Base-by-base conservation (phyloP, 305 asterid species). In the Salvia sclarea region DNA sequence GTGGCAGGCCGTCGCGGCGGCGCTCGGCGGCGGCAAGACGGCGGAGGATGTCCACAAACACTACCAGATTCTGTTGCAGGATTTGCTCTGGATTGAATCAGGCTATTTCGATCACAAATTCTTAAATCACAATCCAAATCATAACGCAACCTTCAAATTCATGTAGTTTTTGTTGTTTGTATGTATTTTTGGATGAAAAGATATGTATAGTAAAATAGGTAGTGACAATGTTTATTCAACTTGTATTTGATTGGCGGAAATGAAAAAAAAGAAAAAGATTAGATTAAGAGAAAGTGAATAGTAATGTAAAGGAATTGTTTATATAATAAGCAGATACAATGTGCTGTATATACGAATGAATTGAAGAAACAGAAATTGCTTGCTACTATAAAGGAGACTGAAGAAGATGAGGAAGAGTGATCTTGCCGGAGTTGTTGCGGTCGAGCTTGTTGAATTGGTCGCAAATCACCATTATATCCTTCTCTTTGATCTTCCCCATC, bases 401-500 rank as follows among this genome's bases (percentile, higher is more conserved):
- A 66, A 83, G 54, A 64, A 86, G 86, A 67, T 75, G 70, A 55
- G 73, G 77, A 11, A 86, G 77, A 1, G 85, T 82, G 45, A 86
- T 84, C 81, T 86, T 86, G 44, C 92, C 90, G 0, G 79, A 82
- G 72, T 78, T 78, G 59, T 60, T 78, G 13, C 53, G 70, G 45
- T 83, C 92, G 0, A 86, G 82, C 70, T 77, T 76, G 68, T 80
- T 66, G 79, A 86, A 86, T 74, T 79, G 88, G 69, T 86, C 75
- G 53, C 87, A 80, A 66, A 84, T 82, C 76, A 84, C 82, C 79
- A 68, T 40, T 9, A 84, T 72, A 64, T 84, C 92, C 67, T 83
- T 86, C 74, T 83, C 88, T 28, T 66, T 73, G 5, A 85, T 79
- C 82, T 81, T 85, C n/a, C 82, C 83, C 88, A 83, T 83, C 75